These are phyloP conservation scores for Diaporthe eres DNA, from an alignment of 2,329 filamentous ascomycete species.

Conservation along the genomic window DNA sequence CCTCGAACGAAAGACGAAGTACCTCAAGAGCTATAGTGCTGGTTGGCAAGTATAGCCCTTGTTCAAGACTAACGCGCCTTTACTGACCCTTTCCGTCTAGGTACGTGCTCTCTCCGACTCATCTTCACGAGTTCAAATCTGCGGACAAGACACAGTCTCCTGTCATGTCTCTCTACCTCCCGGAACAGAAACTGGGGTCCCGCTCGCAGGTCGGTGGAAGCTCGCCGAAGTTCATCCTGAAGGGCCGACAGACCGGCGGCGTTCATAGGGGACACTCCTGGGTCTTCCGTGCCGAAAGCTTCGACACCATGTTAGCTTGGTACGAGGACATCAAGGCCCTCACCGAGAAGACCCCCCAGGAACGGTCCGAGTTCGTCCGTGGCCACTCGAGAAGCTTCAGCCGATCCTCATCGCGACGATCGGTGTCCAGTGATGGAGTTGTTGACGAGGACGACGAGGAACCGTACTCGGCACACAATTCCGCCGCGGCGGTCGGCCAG, in stretches of 20 bases:
- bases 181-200: conserved; percentile 94
- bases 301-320: conserved; percentile 98
- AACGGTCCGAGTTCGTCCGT: conserved; percentile 88
- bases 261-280: conserved; percentile 88
- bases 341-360: conserved; percentile 89
- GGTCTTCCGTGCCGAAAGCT: conserved; percentile 79
- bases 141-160: conserved; percentile 92
- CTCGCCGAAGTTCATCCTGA: conserved; percentile 98
- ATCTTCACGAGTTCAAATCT: conserved; percentile 99
- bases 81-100: conserved; percentile 57
- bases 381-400: conserved; percentile 85
- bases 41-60: conserved; percentile 78
- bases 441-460: conserved; percentile 82
- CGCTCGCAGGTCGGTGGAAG: conserved; percentile 86
- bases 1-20: conserved; percentile 98
- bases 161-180: conserved; percentile 95
- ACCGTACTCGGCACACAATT: conserved; percentile 69
- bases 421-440: conserved; percentile 80
- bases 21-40: conserved; percentile 95
- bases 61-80: background rate
- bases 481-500: conserved; percentile 66
- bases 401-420: conserved; percentile 69
- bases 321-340: conserved; percentile 93
- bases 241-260: conserved; percentile 91
- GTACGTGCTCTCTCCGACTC: conserved; percentile 96